phyloP scores from a whole-genome alignment of 2,329 filamentous ascomycete genomes.

The Niveomyces coronatus region DNA sequence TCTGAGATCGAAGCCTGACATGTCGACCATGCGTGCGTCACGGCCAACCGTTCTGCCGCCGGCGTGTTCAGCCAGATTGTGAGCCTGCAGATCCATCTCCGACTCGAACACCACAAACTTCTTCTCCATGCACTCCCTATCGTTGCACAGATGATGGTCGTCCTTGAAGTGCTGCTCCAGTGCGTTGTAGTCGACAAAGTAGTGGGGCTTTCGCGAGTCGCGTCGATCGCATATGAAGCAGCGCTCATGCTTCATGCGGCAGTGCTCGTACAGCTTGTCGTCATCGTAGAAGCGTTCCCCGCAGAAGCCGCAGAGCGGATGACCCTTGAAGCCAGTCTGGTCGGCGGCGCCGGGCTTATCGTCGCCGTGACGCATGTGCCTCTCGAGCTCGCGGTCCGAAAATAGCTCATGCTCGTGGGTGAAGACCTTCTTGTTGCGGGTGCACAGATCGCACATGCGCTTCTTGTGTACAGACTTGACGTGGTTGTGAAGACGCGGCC shows the following conservation, averaged over 20 bases:
- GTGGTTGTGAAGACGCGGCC: conserved; percentile 55
- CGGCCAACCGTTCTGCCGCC: conserved; percentile 74
- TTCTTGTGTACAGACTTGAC: conserved; percentile 75
- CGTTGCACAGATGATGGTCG: conserved; percentile 77
- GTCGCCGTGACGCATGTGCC: conserved; percentile 84
- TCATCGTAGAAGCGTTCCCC: conserved; percentile 87
- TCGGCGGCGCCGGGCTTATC: conserved; percentile 81
- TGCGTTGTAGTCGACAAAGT: conserved; percentile 80
- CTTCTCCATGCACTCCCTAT: conserved; percentile 86
- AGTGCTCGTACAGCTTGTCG: conserved; percentile 90
- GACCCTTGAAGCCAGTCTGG: conserved; percentile 92
- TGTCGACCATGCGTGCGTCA: conserved; percentile 76
- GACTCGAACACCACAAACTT: conserved; percentile 96
- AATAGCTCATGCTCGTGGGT: conserved; percentile 97
- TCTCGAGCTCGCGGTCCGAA: conserved; percentile 65
- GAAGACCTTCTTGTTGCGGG: conserved; percentile 93
- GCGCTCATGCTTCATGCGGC: conserved; percentile 84
- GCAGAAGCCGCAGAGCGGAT: conserved; percentile 91
- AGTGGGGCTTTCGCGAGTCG: conserved; percentile 65
- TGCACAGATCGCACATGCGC: conserved; percentile 83
- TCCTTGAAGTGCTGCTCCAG: conserved; percentile 79
- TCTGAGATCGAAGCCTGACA: conserved; percentile 75
- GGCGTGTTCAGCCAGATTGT: conserved; percentile 77
- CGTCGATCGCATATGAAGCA: conserved; percentile 86
- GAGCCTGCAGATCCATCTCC: conserved; percentile 88